Percentiles rank a stretch among this genome's conserved stretches.
phyloP scores from a whole-genome alignment of 108 stramenopile genomes.

The Cyclotella baltica region DNA sequence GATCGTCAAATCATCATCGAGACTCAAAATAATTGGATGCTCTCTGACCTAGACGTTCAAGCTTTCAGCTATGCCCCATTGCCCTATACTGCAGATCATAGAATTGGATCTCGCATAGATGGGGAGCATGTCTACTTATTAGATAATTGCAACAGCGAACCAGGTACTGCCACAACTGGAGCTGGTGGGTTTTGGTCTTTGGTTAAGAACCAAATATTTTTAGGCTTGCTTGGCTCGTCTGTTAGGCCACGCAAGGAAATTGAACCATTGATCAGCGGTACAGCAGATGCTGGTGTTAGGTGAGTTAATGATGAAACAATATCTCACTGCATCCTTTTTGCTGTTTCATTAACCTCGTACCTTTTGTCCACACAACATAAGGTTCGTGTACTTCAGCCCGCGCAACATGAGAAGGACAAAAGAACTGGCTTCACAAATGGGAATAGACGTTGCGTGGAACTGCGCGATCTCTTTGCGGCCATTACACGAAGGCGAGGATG shows the following conservation, averaged over 20 bases:
- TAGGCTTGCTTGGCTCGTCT: conserved; percentile 93
- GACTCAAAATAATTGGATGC: conserved; percentile 85
- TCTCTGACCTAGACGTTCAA: conserved; percentile 89
- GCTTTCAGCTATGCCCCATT: conserved; percentile 95
- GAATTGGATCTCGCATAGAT: conserved; percentile 33
- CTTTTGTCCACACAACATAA: neutral
- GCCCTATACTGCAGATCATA: conserved; percentile 81
- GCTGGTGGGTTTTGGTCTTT: conserved; percentile 60
- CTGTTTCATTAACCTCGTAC: neutral
- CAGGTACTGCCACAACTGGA: conserved; percentile 21
- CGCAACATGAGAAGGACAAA: conserved; percentile 98
- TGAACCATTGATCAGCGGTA: conserved; percentile 78
- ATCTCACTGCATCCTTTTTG: neutral
- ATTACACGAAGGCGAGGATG: conserved; percentile 78
- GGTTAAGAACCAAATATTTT: conserved; percentile 91
- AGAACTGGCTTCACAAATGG: conserved; percentile 94
- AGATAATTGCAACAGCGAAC: conserved; percentile 55
- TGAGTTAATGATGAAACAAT: conserved; percentile 58
- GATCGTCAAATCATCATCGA: conserved; percentile 81
- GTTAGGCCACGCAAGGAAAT: conserved; percentile 93
- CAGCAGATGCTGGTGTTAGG: conserved; percentile 91
- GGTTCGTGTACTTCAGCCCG: conserved; percentile 92
- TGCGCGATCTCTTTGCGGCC: conserved; percentile 93
- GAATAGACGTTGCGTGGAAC: conserved; percentile 97
- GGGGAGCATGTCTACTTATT: conserved; percentile 64